phyloP scores from a whole-genome alignment of 352 stramenopile species.

The Pythium periplocum region DNA sequence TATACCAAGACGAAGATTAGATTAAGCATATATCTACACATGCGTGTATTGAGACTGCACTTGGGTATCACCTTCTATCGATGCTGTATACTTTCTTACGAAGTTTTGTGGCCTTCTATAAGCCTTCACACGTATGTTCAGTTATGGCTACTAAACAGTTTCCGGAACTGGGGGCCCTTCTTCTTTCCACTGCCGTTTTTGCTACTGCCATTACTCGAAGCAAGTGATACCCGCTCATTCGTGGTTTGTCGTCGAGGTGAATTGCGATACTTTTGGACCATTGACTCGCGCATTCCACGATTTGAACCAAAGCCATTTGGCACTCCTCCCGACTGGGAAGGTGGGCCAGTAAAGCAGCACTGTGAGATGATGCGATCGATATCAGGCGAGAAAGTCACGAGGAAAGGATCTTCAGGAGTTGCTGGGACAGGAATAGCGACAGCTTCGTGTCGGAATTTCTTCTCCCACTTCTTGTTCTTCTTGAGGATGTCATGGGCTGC shows the following conservation, averaged over 20 bases:
- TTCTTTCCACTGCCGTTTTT: too few relatives aligned
- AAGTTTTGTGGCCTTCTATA: too few relatives aligned
- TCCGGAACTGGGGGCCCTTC: too few relatives aligned
- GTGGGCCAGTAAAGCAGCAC: conserved; percentile 21
- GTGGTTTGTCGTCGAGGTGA: conserved; percentile 5
- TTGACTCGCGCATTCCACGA: conserved; percentile 16
- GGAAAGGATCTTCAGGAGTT: conserved; percentile 58
- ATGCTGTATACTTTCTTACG: too few relatives aligned
- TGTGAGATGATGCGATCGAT: conserved; percentile 54
- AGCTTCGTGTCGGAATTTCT: conserved; percentile 49
- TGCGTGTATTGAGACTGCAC: too few relatives aligned
- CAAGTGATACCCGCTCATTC: conserved; percentile 7
- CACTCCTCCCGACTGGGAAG: conserved; percentile 1
- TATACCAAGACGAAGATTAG: too few relatives aligned
- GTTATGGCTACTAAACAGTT: too few relatives aligned
- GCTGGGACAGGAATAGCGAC: conserved; percentile 7
- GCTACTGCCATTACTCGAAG: conserved; percentile 4
- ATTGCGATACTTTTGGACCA: conserved; percentile 22
- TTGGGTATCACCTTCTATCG: too few relatives aligned
- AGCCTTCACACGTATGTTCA: too few relatives aligned
- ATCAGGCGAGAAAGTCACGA: conserved; percentile 49
- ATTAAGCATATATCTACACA: too few relatives aligned
- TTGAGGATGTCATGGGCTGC: conserved; percentile 78
- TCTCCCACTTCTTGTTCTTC: conserved; percentile 88
- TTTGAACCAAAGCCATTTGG: conserved; percentile 14